phyloP scores from a whole-genome alignment of 2,329 filamentous ascomycete species.

The Nothomitra cinnamomea region DNA sequence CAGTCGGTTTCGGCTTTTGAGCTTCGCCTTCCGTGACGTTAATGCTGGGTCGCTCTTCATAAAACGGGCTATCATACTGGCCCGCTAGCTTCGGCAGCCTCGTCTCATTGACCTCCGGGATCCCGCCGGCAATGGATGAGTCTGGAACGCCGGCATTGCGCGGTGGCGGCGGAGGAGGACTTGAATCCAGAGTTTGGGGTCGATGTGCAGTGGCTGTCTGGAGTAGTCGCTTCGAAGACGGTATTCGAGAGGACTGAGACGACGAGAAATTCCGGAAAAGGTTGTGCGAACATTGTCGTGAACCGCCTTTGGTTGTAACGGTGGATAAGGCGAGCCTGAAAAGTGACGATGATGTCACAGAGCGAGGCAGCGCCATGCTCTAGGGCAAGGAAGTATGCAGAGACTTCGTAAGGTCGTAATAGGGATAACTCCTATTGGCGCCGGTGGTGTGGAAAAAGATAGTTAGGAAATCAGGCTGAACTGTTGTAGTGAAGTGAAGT shows the following conservation, averaged over 20 bases:
- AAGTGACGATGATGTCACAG: constrained; percentile 29
- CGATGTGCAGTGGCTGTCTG: constrained; percentile 49
- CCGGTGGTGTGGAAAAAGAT: no score
- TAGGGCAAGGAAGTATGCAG: not conserved
- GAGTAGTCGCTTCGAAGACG: constrained; percentile 31
- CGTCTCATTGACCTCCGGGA: constrained; percentile 30
- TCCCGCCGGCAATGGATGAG: constrained; percentile 39
- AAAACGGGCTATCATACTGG: constrained; percentile 15
- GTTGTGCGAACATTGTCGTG: constrained; percentile 22
- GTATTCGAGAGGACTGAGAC: constrained; percentile 12
- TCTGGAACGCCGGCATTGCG: constrained; percentile 41
- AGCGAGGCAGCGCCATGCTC: constrained; percentile 24
- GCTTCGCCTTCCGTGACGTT: constrained; percentile 40
- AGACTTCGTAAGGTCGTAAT: not conserved
- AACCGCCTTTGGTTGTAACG: constrained; percentile 14
- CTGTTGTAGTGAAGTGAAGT: no score
- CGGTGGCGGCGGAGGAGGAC: constrained; percentile 32
- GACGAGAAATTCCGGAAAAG: constrained; percentile 31
- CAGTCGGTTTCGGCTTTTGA: constrained; percentile 19
- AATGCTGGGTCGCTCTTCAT: constrained; percentile 21
- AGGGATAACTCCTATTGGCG: not conserved
- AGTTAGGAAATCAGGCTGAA: no score
- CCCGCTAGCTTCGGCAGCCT: constrained; percentile 26
- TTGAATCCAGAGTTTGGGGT: constrained; percentile 38
- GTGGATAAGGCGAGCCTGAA: constrained; percentile 8